Conservation (phyloP, 208 protist genomes). For the Leishmania guyanensis region DNA sequence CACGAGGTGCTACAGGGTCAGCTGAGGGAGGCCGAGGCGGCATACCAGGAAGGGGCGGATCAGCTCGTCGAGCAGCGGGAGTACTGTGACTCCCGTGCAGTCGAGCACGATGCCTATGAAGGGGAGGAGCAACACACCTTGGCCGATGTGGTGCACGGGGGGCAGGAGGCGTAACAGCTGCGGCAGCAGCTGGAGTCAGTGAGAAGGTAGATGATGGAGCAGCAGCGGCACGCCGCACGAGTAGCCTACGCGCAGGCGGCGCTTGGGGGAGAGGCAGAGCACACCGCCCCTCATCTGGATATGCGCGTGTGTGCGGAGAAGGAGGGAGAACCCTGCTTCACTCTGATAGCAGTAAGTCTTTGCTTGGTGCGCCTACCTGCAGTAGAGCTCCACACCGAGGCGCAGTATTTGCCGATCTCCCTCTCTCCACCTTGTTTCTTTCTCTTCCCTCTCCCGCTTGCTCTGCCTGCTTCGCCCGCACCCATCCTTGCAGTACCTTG, state of each 20-base stretch:
- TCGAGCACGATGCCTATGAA: slow-evolving; percentile 14
- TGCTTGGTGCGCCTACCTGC: not conserved
- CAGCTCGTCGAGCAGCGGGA: slow-evolving; percentile 23
- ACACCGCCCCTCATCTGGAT: not conserved
- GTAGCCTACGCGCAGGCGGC: slow-evolving; percentile 12
- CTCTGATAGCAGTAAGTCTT: not conserved
- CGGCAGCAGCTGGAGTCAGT: slow-evolving; percentile 21
- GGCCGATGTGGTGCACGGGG: slow-evolving; percentile 18
- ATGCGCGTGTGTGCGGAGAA: not conserved
- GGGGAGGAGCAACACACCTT: slow-evolving; percentile 17
- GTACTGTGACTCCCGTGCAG: no score
- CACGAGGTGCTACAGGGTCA: slow-evolving; percentile 18
- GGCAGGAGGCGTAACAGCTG: slow-evolving; percentile 16
- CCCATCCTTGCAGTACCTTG: not conserved
- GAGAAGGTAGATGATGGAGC: slow-evolving; percentile 28
- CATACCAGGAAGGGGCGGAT: slow-evolving; percentile 4
- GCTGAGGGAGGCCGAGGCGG: slow-evolving; percentile 19
- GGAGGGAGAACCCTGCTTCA: not conserved
- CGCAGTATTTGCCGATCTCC: not conserved
- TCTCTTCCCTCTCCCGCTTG: not conserved
- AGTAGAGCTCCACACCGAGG: not conserved
- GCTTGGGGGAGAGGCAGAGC: slow-evolving; percentile 1
- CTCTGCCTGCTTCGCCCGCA: not conserved
- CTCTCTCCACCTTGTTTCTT: not conserved
- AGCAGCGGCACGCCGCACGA: slow-evolving; percentile 12